Percentiles rank a stretch among this genome's conserved stretches.
Conservation (phyloP, 768 basidiomycete genomes). For the Pisolithus albus region DNA sequence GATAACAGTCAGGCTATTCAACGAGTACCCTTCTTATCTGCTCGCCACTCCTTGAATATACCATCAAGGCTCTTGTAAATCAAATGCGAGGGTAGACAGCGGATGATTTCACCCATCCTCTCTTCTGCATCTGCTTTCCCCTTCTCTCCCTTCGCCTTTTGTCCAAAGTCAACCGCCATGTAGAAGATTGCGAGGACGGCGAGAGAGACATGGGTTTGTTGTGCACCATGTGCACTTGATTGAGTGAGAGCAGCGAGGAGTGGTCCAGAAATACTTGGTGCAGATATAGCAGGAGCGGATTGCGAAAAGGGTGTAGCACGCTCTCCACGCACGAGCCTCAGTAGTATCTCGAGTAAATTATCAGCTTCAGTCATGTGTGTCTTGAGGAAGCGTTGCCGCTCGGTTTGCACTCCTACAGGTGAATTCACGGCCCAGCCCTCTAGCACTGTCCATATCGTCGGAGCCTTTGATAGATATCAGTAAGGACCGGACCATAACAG, state of each 20-base stretch:
- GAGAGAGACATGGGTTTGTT: constrained; percentile 92
- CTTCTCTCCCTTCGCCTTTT: constrained; percentile 58
- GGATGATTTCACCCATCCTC: constrained; percentile 81
- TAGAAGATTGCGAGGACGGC: constrained; percentile 90
- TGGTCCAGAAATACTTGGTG: constrained; percentile 60
- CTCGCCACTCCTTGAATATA: constrained; percentile 89
- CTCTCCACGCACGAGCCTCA: constrained; percentile 88
- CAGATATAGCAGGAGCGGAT: constrained; percentile 52
- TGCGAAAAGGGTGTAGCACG: constrained; percentile 68
- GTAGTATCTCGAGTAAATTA: constrained; percentile 87
- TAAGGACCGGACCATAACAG: neutral
- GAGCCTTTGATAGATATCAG: constrained; percentile 48
- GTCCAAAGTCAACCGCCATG: constrained; percentile 76
- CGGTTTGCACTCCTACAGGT: constrained; percentile 61
- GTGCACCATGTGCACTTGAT: constrained; percentile 74
- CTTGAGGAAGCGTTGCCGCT: constrained; percentile 83
- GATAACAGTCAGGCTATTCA: constrained; percentile 4
- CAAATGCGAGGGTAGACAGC: constrained; percentile 79
- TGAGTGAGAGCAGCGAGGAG: constrained; percentile 62
- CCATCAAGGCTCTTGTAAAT: constrained; percentile 90
- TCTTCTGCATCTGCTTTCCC: constrained; percentile 69
- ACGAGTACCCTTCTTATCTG: constrained; percentile 70
- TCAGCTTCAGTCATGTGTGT: constrained; percentile 82
- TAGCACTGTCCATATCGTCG: constrained; percentile 85
- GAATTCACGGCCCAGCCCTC: constrained; percentile 89